Percentiles rank a stretch among this genome's conserved stretches.
These are phyloP conservation scores for Sporothrix sp. DNA, from an alignment of 2,329 filamentous ascomycete species.

Conservation along the genomic window DNA sequence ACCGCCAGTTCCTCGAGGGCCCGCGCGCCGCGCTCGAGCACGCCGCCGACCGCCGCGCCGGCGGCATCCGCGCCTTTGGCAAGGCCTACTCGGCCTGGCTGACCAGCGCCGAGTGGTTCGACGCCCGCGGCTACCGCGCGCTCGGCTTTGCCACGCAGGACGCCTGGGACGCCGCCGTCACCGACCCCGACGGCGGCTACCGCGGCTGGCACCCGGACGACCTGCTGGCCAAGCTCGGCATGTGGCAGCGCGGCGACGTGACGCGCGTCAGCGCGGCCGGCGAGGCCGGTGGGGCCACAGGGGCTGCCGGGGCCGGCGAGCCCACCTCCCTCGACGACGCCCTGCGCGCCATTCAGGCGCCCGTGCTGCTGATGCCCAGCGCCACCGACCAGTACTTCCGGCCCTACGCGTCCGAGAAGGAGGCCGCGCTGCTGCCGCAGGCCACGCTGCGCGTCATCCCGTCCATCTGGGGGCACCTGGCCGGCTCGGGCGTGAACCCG, in stretches of 20 bases:
- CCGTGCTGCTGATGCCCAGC: conserved; percentile 57
- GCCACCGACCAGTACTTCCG: conserved; percentile 76
- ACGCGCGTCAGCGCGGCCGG: conserved; percentile 58
- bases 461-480: conserved; percentile 17
- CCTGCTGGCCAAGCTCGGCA: conserved; percentile 44
- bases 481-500: conserved; percentile 6
- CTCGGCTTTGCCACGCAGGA: conserved; percentile 60
- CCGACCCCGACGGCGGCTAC: conserved; percentile 70
- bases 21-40: conserved; percentile 38
- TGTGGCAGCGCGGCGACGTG: conserved; percentile 67
- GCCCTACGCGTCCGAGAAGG: conserved; percentile 67
- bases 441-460: conserved; percentile 11
- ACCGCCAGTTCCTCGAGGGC: conserved; percentile 46
- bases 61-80: conserved; percentile 57
- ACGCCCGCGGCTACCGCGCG: conserved; percentile 56
- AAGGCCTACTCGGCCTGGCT: conserved; percentile 75
- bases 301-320: too few relatives aligned
- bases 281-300: too few relatives aligned
- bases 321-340: conserved; percentile 55
- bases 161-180: conserved; percentile 66
- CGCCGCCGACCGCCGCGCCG: conserved; percentile 19
- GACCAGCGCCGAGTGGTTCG: conserved; percentile 70
- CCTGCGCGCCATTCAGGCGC: conserved; percentile 61
- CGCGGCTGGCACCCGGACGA: conserved; percentile 20
- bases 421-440: conserved; percentile 39